phyloP scores from a whole-genome alignment of 768 basidiomycete genomes.

The Lactarius deliciosus region DNA sequence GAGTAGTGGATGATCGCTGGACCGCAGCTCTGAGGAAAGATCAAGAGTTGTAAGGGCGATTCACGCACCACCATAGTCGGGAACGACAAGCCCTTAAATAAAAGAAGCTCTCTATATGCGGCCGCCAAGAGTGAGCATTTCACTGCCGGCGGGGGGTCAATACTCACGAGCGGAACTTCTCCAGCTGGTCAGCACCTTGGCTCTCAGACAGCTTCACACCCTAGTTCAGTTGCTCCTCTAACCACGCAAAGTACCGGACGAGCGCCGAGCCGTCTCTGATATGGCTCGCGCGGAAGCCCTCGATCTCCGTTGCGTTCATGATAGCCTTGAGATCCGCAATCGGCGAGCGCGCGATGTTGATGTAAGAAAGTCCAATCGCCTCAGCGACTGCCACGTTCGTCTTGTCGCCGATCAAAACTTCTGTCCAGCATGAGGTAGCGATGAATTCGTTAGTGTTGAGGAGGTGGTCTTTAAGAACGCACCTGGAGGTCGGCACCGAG shows the following conservation, averaged over 20 bases:
- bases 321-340: conserved; percentile 77
- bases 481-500: conserved; percentile 41
- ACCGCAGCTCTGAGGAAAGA: background rate
- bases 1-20: conserved; percentile 92
- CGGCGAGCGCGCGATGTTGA: conserved; percentile 64
- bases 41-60: conserved; percentile 1
- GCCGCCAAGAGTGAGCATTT: background rate
- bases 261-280: conserved; percentile 89
- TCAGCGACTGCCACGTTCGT: conserved; percentile 80
- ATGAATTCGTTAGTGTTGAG: background rate
- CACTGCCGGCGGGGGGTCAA: background rate
- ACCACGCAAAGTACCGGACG: conserved; percentile 89
- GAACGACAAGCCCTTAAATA: conserved; percentile 89
- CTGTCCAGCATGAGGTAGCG: conserved; percentile 36
- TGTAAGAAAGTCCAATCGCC: conserved; percentile 72
- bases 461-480: background rate
- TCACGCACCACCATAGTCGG: conserved; percentile 78
- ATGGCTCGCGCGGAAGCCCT: conserved; percentile 87
- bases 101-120: conserved; percentile 58
- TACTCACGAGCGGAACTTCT: conserved; percentile 76
- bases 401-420: conserved; percentile 73
- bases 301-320: conserved; percentile 78
- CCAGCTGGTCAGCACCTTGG: conserved; percentile 75
- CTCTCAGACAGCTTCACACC: conserved; percentile 71
- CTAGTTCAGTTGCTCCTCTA: conserved; percentile 75